Evolutionary conservation across 2,329 filamentous ascomycete species (phyloP).

Genomic region (Endoconidiophora laricicola): DNA sequence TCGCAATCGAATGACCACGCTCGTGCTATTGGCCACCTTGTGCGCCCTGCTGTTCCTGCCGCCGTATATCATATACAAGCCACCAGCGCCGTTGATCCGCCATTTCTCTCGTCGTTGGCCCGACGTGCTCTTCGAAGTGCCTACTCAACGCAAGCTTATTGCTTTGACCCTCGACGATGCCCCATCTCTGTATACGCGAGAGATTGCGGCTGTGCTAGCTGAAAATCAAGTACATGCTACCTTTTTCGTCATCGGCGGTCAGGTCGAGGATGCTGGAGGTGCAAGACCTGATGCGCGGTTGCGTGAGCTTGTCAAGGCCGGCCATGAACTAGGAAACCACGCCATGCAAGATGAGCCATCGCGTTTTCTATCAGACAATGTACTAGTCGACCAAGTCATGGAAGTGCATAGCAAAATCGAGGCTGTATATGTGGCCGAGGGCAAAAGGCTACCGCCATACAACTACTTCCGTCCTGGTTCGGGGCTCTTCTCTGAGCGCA

Average conservation of each 20-base stretch:
- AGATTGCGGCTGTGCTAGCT: constrained; percentile 53
- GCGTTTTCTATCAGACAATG: constrained; percentile 37
- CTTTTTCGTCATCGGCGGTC: constrained; percentile 75
- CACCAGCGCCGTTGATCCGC: constrained; percentile 51
- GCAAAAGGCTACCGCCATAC: constrained; percentile 28
- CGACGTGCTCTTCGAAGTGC: constrained; percentile 60
- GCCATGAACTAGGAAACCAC: constrained; percentile 70
- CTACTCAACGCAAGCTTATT: constrained; percentile 43
- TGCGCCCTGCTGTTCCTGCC: constrained; percentile 24
- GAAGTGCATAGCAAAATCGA: constrained; percentile 46
- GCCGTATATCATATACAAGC: constrained; percentile 65
- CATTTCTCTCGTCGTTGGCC: constrained; percentile 58
- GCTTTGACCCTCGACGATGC: constrained; percentile 80
- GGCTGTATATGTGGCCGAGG: constrained; percentile 34
- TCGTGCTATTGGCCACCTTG: constrained; percentile 26
- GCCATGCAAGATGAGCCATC: constrained; percentile 77
- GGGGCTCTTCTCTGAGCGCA: constrained; percentile 60
- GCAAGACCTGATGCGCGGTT: constrained; percentile 30
- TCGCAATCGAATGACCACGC: constrained; percentile 40
- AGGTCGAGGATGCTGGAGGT: constrained; percentile 38
- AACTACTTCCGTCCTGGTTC: constrained; percentile 72
- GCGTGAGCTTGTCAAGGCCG: constrained; percentile 38
- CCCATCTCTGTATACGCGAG: constrained; percentile 53
- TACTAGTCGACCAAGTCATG: constrained; percentile 46
- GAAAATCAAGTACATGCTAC: constrained; percentile 56